phyloP scores from a whole-genome alignment of 2,329 filamentous ascomycete species.

The Fonsecaea erecta region DNA sequence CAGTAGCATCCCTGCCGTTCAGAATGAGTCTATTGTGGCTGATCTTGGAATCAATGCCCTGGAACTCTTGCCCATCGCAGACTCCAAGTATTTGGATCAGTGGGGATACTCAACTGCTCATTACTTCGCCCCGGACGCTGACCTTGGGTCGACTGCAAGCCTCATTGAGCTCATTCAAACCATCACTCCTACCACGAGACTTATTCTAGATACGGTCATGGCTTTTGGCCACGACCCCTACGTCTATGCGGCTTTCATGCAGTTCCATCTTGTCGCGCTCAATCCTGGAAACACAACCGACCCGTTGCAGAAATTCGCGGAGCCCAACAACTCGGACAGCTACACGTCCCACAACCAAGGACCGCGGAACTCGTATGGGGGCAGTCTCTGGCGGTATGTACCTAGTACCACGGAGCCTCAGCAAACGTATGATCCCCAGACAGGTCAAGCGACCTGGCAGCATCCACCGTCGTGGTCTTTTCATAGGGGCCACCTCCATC shows the following conservation, averaged over 20 bases:
- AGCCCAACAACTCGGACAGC: background rate
- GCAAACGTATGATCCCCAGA: slow-evolving; percentile 6
- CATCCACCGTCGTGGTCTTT: slow-evolving; percentile 10
- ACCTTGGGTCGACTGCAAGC: background rate
- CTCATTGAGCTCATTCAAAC: background rate
- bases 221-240: slow-evolving; percentile 9
- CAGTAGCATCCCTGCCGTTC: background rate
- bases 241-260: background rate
- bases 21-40: background rate
- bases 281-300: background rate
- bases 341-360: slow-evolving; percentile 9
- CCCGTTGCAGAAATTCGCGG: background rate
- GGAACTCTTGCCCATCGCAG: slow-evolving; percentile 1
- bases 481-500: slow-evolving; percentile 3
- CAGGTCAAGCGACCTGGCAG: background rate
- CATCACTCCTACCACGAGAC: background rate
- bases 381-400: slow-evolving; percentile 7
- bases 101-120: slow-evolving; percentile 8
- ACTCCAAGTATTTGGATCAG: slow-evolving; percentile 4
- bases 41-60: slow-evolving; percentile 5
- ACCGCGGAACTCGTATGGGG: slow-evolving; percentile 2
- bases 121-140: slow-evolving; percentile 5
- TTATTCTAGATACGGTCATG: slow-evolving; percentile 2
- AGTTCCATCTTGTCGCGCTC: background rate
- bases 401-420: background rate